phyloP scores from a whole-genome alignment of 2,329 filamentous ascomycete genomes.

The Sporothrix pseudoabietina region DNA sequence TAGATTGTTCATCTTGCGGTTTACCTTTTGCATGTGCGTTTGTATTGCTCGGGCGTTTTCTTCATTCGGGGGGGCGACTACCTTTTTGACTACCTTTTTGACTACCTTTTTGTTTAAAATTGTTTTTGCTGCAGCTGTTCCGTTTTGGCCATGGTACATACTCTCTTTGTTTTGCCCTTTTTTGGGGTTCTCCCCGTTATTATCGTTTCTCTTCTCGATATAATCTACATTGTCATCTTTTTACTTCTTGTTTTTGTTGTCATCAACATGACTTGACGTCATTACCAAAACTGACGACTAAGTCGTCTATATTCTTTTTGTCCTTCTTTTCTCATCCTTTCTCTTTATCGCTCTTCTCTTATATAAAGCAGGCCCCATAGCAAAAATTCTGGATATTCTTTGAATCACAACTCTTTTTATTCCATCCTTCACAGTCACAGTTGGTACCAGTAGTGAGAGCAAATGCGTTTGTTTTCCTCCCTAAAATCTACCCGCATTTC shows the following conservation, averaged over 20 bases:
- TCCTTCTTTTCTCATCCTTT: not conserved
- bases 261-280: not conserved
- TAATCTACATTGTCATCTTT: constrained; percentile 5
- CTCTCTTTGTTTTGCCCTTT: not conserved
- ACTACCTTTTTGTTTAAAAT: not conserved
- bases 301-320: not conserved
- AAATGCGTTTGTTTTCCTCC: not conserved
- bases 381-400: not conserved
- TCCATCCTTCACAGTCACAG: not conserved
- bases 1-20: not conserved
- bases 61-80: not conserved
- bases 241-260: not conserved
- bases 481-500: not conserved
- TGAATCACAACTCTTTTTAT: not conserved
- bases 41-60: not conserved
- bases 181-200: not conserved
- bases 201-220: not conserved
- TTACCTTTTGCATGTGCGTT: not conserved
- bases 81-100: not conserved
- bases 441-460: not conserved
- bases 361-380: not conserved
- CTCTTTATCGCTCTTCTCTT: not conserved
- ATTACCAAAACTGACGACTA: not conserved
- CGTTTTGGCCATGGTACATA: constrained; percentile 8
- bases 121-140: not conserved